Evolutionary conservation across 2,329 filamentous ascomycete genomes (phyloP).

Genomic region (Aspergillus pseudoglaucus): DNA sequence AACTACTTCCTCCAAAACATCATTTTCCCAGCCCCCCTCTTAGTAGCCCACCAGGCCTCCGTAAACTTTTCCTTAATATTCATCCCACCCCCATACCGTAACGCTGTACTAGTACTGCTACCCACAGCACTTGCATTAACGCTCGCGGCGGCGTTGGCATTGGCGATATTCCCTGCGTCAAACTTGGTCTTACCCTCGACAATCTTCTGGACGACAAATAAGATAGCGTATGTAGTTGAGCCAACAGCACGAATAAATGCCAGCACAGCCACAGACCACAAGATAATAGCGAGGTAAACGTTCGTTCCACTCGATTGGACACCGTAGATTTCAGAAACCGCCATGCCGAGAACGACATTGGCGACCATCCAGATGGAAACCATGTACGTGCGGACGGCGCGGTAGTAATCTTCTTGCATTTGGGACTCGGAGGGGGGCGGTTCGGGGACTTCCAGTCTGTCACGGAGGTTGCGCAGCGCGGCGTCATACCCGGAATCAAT

Average conservation of each 20-base stretch:
- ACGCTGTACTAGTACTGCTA: conserved; percentile 10
- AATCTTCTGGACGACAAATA: conserved; percentile 75
- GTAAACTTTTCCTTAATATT: conserved; percentile 30
- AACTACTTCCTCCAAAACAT: conserved; percentile 37
- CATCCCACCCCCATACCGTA: conserved; percentile 26
- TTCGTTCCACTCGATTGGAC: conserved; percentile 67
- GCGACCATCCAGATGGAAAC: conserved; percentile 89
- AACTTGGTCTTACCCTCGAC: conserved; percentile 76
- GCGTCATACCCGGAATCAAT: conserved; percentile 98
- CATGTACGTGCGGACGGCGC: conserved; percentile 95
- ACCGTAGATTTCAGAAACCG: conserved; percentile 78
- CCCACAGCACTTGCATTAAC: conserved; percentile 14
- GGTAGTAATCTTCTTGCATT: conserved; percentile 97
- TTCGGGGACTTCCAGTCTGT: conserved; percentile 73
- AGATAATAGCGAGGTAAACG: conserved; percentile 84
- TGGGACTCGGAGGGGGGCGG: conserved; percentile 64
- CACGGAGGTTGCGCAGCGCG: conserved; percentile 88
- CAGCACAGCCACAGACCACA: conserved; percentile 82
- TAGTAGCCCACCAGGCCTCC: conserved; percentile 29
- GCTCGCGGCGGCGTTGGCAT: conserved; percentile 17
- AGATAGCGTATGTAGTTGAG: conserved; percentile 69
- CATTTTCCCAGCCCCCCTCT: conserved; percentile 26
- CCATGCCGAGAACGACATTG: conserved; percentile 91
- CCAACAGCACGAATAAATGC: conserved; percentile 86
- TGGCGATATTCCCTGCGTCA: conserved; percentile 29